Conservation (phyloP, 2,329 filamentous ascomycete genomes). For the Talaromyces sp. region DNA sequence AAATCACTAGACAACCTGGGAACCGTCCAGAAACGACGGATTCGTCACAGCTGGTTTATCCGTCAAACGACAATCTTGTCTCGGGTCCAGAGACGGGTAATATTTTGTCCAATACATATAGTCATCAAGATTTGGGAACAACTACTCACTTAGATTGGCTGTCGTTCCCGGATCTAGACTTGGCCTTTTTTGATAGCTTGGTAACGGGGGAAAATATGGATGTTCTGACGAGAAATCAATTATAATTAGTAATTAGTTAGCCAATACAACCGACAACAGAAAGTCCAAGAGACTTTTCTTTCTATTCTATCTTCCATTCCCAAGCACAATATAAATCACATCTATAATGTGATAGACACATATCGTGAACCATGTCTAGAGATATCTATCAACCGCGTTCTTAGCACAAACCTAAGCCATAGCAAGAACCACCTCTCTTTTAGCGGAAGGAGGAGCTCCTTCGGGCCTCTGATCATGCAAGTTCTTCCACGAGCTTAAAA, state of each 20-base stretch:
- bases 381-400: background rate
- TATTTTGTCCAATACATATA: background rate
- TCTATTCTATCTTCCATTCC: background rate
- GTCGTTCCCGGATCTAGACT: conserved; percentile 2
- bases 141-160: background rate
- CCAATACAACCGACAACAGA: background rate
- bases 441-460: background rate
- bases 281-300: background rate
- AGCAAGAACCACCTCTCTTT: background rate
- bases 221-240: background rate
- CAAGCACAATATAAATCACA: background rate
- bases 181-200: conserved; percentile 8
- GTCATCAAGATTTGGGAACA: background rate
- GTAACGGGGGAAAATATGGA: background rate
- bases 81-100: background rate
- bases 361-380: background rate
- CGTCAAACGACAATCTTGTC: background rate
- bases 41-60: background rate
- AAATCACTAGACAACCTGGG: background rate
- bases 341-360: background rate
- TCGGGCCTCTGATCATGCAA: conserved; percentile 6
- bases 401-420: background rate
- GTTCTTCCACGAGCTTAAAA: conserved; percentile 4
- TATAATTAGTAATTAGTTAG: background rate
- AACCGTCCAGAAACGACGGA: background rate